A percentile compares a stretch with the other conserved stretches of the same genome.
Conservation (phyloP, 352 stramenopile genomes). For the Pythium utonaiense region DNA sequence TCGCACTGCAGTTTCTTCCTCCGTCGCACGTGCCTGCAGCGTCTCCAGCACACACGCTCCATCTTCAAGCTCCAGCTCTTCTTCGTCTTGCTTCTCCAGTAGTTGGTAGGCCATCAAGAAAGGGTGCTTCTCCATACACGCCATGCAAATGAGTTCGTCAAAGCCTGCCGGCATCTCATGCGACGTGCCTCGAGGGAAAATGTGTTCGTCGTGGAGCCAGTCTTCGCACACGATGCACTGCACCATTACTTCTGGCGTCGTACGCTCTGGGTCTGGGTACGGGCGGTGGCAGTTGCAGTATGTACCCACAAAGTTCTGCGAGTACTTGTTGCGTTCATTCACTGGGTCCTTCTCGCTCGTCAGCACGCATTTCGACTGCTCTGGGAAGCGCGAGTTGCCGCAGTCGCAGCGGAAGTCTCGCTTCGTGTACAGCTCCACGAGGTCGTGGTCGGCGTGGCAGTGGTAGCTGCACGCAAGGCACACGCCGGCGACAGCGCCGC, state of each 20-base stretch:
- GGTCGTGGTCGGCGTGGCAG: constrained; percentile 70
- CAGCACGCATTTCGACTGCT: constrained; percentile 40
- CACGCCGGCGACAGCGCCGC: constrained; percentile 38
- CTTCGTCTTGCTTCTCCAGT: constrained; percentile 18
- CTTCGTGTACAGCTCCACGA: constrained; percentile 82
- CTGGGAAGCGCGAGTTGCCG: constrained; percentile 59
- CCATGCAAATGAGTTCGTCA: constrained; percentile 64
- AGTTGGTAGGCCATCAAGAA: constrained; percentile 64
- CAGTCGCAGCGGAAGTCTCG: constrained; percentile 71
- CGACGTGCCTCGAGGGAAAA: constrained; percentile 22
- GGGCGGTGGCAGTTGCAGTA: constrained; percentile 74
- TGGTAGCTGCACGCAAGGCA: constrained; percentile 74
- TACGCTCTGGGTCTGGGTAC: constrained; percentile 73
- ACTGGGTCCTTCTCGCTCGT: constrained; percentile 41
- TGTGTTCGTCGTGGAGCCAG: constrained; percentile 74
- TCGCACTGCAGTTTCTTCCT: background rate
- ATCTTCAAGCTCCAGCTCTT: constrained; percentile 12
- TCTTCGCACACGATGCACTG: constrained; percentile 79
- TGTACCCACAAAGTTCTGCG: constrained; percentile 62
- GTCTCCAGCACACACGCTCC: constrained; percentile 19
- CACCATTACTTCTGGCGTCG: constrained; percentile 61
- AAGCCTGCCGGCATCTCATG: constrained; percentile 31
- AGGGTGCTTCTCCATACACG: constrained; percentile 59
- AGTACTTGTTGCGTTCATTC: constrained; percentile 66
- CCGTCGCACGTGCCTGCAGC: constrained; percentile 30